Evolutionary conservation across 345 rosid genomes (phyloP), one percentile per base, ranked within the genome.

Genomic region (Boechera retrofracta): DNA sequence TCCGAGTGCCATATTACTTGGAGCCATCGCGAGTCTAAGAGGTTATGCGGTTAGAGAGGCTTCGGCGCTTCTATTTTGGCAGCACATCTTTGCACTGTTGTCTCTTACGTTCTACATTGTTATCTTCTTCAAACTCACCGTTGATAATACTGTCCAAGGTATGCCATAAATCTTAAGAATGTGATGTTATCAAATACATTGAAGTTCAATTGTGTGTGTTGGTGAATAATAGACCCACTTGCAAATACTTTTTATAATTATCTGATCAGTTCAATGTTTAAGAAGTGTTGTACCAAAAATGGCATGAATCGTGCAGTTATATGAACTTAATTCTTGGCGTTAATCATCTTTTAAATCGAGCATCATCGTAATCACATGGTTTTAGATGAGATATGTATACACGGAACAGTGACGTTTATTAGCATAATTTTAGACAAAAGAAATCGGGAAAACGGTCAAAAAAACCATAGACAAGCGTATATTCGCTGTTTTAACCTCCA

Each of bases 41-140:
- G 91, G 89, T 52, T 92, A 92, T 48, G 99, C 97, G 0, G 97
- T 91, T 26, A 83, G 83, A 54, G 97, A 92, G 79, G 94, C 97
- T 24, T 92, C 97, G 0, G 97, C 96, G 7, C 87, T 95, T 83
- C 85, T 92, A 48, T 95, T 95, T 83, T 95, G 99, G 99, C 97
- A 95, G 75, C 96, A 92, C 59, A 69, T 88, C 12, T 77, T 87
- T 53, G 99, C 99, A 1, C 83, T 95, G 7, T 78, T 90, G 71
- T 88, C 99, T 49, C 85, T 95, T 53, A 87, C 99, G 6, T 61
- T 91, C 33, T 95, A 88, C 60, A 81, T 92, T 31, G 77, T 88
- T 42, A 47, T 90, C 79, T 92, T 90, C 87, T 87, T 92, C 69
- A 91, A 84, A 67, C 74, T 94, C 49, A 83, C 89, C 5, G 70